A percentile compares a stretch with the other conserved stretches of the same genome.
Evolutionary conservation across 1,284 basidiomycete species (phyloP).

Genomic region (Anthracocystis setariae): DNA sequence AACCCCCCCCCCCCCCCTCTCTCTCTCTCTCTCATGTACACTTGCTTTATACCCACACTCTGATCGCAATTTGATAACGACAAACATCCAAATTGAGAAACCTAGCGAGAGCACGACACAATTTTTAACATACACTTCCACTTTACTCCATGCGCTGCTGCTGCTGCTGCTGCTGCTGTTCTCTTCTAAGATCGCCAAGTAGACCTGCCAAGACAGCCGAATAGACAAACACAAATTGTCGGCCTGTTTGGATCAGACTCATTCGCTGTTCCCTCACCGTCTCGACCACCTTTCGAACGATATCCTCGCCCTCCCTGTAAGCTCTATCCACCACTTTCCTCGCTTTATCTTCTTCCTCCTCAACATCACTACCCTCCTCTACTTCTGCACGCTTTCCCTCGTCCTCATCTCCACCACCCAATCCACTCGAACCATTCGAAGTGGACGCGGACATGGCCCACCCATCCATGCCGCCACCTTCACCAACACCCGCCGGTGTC

Average conservation of each 20-base stretch:
- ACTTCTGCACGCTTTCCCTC: too few relatives aligned
- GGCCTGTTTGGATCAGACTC: constrained; percentile 62
- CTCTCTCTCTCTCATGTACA: too few relatives aligned
- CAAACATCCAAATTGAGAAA: too few relatives aligned
- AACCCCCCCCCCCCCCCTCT: too few relatives aligned
- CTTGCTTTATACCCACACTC: too few relatives aligned
- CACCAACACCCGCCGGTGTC: constrained; percentile 11
- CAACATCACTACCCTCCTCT: too few relatives aligned
- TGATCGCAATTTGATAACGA: too few relatives aligned
- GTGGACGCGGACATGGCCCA: constrained; percentile 30
- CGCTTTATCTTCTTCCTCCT: background rate
- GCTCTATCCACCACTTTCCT: constrained; percentile 18
- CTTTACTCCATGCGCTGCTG: too few relatives aligned
- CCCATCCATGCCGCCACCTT: background rate
- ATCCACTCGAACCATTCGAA: constrained; percentile 7
- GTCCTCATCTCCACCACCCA: background rate
- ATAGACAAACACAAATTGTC: constrained; percentile 66
- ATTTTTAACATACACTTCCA: too few relatives aligned
- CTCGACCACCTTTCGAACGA: constrained; percentile 41
- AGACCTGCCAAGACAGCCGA: constrained; percentile 56
- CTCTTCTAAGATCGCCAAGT: constrained; percentile 39
- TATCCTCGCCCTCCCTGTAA: constrained; percentile 32
- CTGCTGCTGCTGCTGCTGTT: too few relatives aligned
- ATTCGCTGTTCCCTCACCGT: constrained; percentile 64
- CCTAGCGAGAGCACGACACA: too few relatives aligned